Conservation (phyloP, 1,284 basidiomycete genomes). For the Laetiporus sulphureus region DNA sequence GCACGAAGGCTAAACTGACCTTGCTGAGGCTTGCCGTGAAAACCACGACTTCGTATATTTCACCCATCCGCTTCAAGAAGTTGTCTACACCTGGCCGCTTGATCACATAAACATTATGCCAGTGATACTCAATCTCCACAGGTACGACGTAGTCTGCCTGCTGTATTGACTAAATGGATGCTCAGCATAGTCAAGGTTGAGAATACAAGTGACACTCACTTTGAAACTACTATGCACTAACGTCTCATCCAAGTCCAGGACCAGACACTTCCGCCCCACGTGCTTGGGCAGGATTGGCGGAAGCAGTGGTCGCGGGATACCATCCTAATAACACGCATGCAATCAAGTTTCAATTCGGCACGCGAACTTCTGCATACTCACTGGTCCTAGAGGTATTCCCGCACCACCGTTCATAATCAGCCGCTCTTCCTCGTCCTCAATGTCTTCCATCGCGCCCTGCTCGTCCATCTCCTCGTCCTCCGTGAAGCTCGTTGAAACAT, state of each 20-base stretch:
- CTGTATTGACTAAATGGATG: conserved; percentile 70
- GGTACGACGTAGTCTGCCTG: conserved; percentile 98
- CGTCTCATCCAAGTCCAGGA: conserved; percentile 95
- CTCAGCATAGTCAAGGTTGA: conserved; percentile 7
- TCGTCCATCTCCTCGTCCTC: conserved; percentile 46
- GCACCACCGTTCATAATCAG: conserved; percentile 78
- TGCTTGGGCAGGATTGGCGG: conserved; percentile 73
- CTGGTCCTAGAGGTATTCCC: conserved; percentile 75
- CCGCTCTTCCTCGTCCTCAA: conserved; percentile 72
- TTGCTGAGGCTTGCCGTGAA: conserved; percentile 98
- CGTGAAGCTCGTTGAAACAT: conserved; percentile 37
- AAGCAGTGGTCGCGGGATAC: conserved; percentile 82
- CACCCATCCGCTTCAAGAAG: conserved; percentile 96
- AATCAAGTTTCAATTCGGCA: conserved; percentile 5
- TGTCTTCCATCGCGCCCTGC: conserved; percentile 33
- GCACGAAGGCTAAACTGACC: conserved; percentile 35
- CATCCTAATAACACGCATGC: conserved; percentile 49
- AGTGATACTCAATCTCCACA: conserved; percentile 97
- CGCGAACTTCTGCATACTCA: conserved; percentile 29
- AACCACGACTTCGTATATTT: conserved; percentile 96
- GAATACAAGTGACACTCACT: conserved; percentile 36
- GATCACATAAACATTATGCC: conserved; percentile 98
- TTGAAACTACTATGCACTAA: conserved; percentile 93
- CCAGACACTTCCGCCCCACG: conserved; percentile 84
- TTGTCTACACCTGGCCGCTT: conserved; percentile 97